Evolutionary conservation across 1,284 basidiomycete genomes (phyloP), one percentile per base, ranked within the genome.

Genomic region (Fistulina hepatica): DNA sequence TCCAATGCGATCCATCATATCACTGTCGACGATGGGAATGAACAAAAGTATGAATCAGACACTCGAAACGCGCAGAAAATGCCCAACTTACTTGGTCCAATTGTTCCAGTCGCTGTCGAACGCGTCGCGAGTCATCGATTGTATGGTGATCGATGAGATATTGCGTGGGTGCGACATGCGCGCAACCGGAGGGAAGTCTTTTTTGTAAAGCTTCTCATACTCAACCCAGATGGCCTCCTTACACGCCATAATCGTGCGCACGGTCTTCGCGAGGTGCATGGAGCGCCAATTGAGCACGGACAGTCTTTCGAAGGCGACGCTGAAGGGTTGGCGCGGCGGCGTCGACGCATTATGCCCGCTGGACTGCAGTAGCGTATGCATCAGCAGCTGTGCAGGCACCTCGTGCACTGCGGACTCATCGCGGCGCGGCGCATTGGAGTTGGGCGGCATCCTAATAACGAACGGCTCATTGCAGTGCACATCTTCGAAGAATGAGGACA

Each of bases 1-100:
- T 33, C 67, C 64, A 26, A 77, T 75, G n/a, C 80, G 74, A 48
- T 81, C 76, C 36, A 61, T 61, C 81, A 84, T 84, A 47, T 84
- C 81, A 44, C 81, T 84, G 42, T 13, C 31, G 11, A 42, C 24
- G 24, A 25, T 9, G n/a, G 24, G n/a, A 25, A n/a, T 25, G 19
- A 31, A 30, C 24, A 15, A 34, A 31, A 39, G n/a, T 25, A 15
- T 32, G 13, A 32, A 16, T 43, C 21, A 46, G 40, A 19, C 32
- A 35, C 24, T 6, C 6, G 19, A 12, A 19, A 35, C 15, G 38
- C 23, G 15, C 10, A 33, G 33, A 22, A 38, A 19, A 17, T 10
- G 6, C 25, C 24, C 20, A 32, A 39, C 76, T 48, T 37, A 83
- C 81, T 64, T 69, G 55, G 74, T 66, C 81, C 81, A 84, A 39